Conservation (phyloP, 352 stramenopile species). For the Phytopythium aichiense region DNA sequence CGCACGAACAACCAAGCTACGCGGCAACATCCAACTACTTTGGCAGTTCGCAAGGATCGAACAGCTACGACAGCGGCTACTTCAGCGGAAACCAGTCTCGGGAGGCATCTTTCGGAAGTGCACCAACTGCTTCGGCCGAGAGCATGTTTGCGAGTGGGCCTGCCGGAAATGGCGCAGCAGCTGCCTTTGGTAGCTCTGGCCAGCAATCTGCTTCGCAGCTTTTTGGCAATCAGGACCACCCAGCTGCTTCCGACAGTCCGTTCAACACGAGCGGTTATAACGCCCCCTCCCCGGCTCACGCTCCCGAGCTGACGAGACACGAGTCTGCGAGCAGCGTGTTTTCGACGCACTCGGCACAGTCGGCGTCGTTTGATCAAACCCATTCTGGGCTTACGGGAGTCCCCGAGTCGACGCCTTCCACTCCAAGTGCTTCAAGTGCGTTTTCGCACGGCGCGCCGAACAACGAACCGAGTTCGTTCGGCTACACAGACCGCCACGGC, state of each 20-base stretch:
- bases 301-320: not conserved
- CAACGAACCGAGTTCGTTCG: not conserved
- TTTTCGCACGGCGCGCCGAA: not conserved
- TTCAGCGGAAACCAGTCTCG: not conserved
- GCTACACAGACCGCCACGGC: not conserved
- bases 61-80: not conserved
- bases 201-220: not conserved
- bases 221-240: not conserved
- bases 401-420: not conserved
- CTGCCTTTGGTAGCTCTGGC: not conserved
- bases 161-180: not conserved
- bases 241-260: not conserved
- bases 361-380: conserved; percentile 2
- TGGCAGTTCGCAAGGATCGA: not conserved
- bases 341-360: conserved; percentile 7
- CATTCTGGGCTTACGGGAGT: not conserved
- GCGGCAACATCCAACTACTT: conserved; percentile 6
- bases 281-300: not conserved
- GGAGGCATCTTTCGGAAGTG: not conserved
- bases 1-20: not conserved
- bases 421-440: not conserved
- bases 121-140: not conserved
- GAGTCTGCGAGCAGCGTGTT: conserved; percentile 7
- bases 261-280: not conserved
- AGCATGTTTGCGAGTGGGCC: not conserved